Percentiles rank a stretch among this genome's conserved stretches.
These are phyloP conservation scores for Trypanosoma congolense DNA, from an alignment of 208 protist genomes.

Conservation along the genomic window DNA sequence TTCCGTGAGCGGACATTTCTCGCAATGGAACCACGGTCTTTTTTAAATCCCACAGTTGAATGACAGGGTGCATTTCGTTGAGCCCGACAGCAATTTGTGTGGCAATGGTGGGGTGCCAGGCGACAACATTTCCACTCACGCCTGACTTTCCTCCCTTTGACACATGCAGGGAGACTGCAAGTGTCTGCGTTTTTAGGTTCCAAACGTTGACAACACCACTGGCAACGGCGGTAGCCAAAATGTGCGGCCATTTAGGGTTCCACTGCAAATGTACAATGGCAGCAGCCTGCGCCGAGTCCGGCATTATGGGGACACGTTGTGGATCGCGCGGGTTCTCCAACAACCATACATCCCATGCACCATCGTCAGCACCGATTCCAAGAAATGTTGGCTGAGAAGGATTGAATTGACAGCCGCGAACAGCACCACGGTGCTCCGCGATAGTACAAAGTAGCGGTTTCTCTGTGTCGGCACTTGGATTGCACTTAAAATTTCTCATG, in stretches of 20 bases:
- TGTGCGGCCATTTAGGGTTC: constrained; percentile 86
- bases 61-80: constrained; percentile 87
- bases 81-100: constrained; percentile 92
- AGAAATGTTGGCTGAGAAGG: constrained; percentile 81
- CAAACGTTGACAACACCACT: constrained; percentile 90
- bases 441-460: constrained; percentile 72
- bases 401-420: constrained; percentile 93
- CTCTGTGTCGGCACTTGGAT: constrained; percentile 17
- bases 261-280: constrained; percentile 68
- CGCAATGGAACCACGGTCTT: constrained; percentile 86
- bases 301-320: constrained; percentile 59
- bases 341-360: constrained; percentile 88
- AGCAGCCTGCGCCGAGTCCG: constrained; percentile 34
- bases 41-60: constrained; percentile 97
- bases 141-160: constrained; percentile 48
- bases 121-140: constrained; percentile 69
- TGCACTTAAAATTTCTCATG: constrained; percentile 29
- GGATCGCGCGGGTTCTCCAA: constrained; percentile 69
- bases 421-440: constrained; percentile 73
- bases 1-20: constrained; percentile 74
- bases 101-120: constrained; percentile 93
- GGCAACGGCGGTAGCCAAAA: constrained; percentile 90
- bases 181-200: constrained; percentile 90
- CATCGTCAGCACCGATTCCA: constrained; percentile 61
- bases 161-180: constrained; percentile 87